These are phyloP conservation scores for Monosporascus sp. DNA, from an alignment of 2,329 filamentous ascomycete genomes.

Conservation along the genomic window DNA sequence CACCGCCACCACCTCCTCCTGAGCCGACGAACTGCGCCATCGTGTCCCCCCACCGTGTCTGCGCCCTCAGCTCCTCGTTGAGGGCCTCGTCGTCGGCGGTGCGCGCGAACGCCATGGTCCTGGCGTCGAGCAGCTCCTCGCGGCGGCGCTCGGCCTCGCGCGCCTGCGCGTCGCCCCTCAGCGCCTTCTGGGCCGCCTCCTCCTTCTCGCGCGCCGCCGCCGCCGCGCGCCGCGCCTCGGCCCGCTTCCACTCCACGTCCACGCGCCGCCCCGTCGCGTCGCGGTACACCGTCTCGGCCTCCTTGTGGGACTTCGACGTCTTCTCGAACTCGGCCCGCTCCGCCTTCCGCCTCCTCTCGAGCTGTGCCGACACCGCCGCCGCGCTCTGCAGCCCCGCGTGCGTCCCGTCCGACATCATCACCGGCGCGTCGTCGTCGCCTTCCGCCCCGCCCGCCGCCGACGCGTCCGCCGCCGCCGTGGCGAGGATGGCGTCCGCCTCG, in stretches of 20 bases:
- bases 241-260: conserved; percentile 84
- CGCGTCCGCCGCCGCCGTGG: conserved; percentile 55
- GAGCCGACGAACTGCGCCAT: conserved; percentile 72
- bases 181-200: conserved; percentile 62
- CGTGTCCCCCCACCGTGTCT: conserved; percentile 87
- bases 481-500: conserved; percentile 74
- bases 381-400: conserved; percentile 83
- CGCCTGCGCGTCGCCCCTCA: conserved; percentile 81
- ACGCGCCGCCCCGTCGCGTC: conserved; percentile 93
- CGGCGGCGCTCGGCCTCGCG: conserved; percentile 58
- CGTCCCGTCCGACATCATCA: conserved; percentile 83
- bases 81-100: conserved; percentile 78
- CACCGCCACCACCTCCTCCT: conserved; percentile 20
- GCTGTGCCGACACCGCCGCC: conserved; percentile 65
- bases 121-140: conserved; percentile 71
- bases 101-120: conserved; percentile 73
- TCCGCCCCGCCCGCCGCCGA: conserved; percentile 42
- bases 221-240: conserved; percentile 66
- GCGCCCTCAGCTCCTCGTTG: conserved; percentile 74
- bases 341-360: conserved; percentile 55
- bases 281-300: conserved; percentile 84
- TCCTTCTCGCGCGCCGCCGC: conserved; percentile 67
- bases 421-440: conserved; percentile 26
- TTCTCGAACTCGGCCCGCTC: conserved; percentile 20
- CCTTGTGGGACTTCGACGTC: conserved; percentile 27